Conservation (phyloP, 495 filamentous ascomycete genomes). For the Aspergillus saccharolyticus region DNA sequence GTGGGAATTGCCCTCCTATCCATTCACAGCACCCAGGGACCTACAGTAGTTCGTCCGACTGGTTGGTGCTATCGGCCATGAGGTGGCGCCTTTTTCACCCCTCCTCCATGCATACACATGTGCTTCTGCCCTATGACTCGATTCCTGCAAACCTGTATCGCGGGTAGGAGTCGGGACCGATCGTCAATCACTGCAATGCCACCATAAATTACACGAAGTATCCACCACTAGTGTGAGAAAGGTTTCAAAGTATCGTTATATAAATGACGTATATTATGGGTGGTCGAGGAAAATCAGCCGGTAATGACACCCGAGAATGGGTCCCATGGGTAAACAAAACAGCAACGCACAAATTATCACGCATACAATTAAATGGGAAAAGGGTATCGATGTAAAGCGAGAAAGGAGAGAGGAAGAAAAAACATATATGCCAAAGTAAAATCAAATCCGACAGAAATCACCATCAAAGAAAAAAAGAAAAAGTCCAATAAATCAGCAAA, state of each 20-base stretch:
- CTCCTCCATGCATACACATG: too few species aligned
- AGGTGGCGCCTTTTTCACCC: background rate
- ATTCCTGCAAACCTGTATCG: too few species aligned
- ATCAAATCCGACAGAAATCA: slow-evolving; percentile 11
- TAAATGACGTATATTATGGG: background rate
- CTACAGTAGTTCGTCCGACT: background rate
- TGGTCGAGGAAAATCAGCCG: background rate
- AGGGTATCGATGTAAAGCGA: slow-evolving; percentile 35
- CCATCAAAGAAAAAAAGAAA: slow-evolving; percentile 15
- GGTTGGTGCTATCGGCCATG: background rate
- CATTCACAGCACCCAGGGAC: background rate
- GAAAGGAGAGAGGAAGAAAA: slow-evolving; percentile 18
- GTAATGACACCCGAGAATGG: slow-evolving; percentile 7
- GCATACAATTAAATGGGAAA: slow-evolving; percentile 16
- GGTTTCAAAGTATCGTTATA: background rate
- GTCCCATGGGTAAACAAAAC: slow-evolving; percentile 4
- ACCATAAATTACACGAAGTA: too few species aligned
- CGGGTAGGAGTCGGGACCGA: too few species aligned
- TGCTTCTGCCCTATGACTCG: background rate
- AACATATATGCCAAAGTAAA: slow-evolving; percentile 18
- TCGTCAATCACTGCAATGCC: too few species aligned
- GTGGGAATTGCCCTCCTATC: background rate
- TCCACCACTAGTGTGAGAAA: too few species aligned
- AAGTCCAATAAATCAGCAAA: slow-evolving; percentile 21
- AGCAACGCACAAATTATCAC: slow-evolving; percentile 7